Conservation (phyloP, 345 rosid species). For the Eucalyptus cloeziana region DNA sequence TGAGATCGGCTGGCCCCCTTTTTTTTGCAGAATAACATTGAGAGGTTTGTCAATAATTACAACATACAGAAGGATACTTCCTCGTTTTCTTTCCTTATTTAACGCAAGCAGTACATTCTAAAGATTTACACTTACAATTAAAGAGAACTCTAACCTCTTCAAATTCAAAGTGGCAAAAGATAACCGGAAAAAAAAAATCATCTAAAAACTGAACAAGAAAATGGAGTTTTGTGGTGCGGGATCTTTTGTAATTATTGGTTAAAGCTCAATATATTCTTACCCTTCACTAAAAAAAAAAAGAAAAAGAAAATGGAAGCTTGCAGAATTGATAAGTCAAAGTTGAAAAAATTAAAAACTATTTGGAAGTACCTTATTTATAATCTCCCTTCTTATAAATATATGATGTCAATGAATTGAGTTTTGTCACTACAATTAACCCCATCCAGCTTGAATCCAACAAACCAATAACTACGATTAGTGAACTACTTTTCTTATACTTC, state of each 20-base stretch:
- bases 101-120: background rate
- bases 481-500: background rate
- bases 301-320: too few species aligned
- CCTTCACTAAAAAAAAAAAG: too few species aligned
- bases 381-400: background rate
- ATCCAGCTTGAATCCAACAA: background rate
- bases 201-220: too few species aligned
- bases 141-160: background rate
- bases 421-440: background rate
- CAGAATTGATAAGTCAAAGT: too few species aligned
- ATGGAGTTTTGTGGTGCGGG: too few species aligned
- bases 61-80: background rate
- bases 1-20: background rate
- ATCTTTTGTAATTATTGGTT: too few species aligned
- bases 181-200: too few species aligned
- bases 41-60: background rate
- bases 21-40: background rate
- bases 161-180: too few species aligned
- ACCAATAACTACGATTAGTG: background rate
- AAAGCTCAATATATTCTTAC: too few species aligned
- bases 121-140: too few species aligned
- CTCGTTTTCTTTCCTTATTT: background rate
- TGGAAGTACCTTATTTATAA: background rate
- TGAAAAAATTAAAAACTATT: background rate
- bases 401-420: background rate